Evolutionary conservation across 495 filamentous ascomycete species (phyloP), one percentile per base, ranked within the genome.

Genomic region (Thozetella sp.): DNA sequence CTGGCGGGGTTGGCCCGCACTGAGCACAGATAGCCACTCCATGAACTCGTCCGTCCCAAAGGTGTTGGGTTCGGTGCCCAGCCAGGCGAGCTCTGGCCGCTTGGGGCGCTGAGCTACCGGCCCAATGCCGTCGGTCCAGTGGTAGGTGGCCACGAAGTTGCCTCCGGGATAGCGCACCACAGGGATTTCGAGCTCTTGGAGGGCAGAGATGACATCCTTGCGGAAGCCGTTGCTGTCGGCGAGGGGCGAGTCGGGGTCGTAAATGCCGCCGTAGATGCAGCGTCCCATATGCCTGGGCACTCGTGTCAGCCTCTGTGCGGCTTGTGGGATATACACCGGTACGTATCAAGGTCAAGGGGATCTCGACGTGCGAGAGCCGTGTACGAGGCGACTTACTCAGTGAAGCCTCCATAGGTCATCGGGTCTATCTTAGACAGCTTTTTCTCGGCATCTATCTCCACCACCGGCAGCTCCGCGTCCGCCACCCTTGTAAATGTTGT

Each of bases 21-120:
- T 82, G 20, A 91, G 77, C 9, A 82, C 76, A 58, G 85, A 80
- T 30, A 89, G 89, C 90, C 90, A 93, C 53, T 84, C 81, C 81
- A 93, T 81, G 72, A 93, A 93, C 74, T 92, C 90, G 69, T 93
- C 89, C 4, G 88, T 93, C 48, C 89, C 90, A 65, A 93, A 90
- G 54, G 86, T 76, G 70, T 93, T 92, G 0, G 79, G 83, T 75
- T 93, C 90, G 3, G 82, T 79, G 37, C 88, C 88, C 17, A 87
- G 70, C 89, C 89, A 92, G 9, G 90, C 89, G 25, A 92, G 78
- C 67, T 91, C 88, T 1, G 88, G 88, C 56, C 89, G 77, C 52
- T 75, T 67, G 13, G 88, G 88, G 25, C 89, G 78, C 50, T 85
- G 72, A 25, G 88, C 86, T 51, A 79, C 83, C 13, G 88, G 88